Percentiles rank a stretch among this genome's conserved stretches.
Evolutionary conservation across 306 rosid species (phyloP).

Genomic region (Hippophae tibetana): DNA sequence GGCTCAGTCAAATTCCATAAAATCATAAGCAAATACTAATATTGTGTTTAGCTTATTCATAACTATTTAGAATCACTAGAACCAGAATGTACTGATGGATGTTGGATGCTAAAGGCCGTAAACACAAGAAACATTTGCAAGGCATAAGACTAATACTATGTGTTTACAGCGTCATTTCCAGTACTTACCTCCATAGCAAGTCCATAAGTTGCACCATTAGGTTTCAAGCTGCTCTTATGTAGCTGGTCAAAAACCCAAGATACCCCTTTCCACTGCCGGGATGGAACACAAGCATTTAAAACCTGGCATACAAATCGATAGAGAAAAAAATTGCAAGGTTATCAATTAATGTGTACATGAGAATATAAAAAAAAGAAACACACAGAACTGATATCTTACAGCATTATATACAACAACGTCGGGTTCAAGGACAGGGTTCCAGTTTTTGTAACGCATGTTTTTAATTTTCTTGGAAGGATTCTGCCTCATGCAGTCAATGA

Average conservation of each 20-base stretch:
- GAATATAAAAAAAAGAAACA: slow-evolving; percentile 3
- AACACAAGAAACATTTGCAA: too few relatives aligned
- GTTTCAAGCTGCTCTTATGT: slow-evolving; percentile 55
- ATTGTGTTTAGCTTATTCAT: too few relatives aligned
- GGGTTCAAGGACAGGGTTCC: slow-evolving; percentile 79
- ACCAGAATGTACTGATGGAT: too few relatives aligned
- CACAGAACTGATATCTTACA: slow-evolving; percentile 38
- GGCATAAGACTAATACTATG: too few relatives aligned
- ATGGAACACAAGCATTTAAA: slow-evolving; percentile 77
- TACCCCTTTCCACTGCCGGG: slow-evolving; percentile 76
- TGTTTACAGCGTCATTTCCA: neutral
- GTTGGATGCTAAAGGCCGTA: too few relatives aligned
- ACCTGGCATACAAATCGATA: slow-evolving; percentile 44
- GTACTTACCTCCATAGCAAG: slow-evolving; percentile 91
- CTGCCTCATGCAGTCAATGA: slow-evolving; percentile 71
- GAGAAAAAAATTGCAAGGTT: slow-evolving; percentile 14
- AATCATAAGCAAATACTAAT: too few relatives aligned
- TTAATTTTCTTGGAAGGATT: slow-evolving; percentile 39
- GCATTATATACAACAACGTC: slow-evolving; percentile 79
- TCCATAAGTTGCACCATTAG: slow-evolving; percentile 82
- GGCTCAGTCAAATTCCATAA: too few relatives aligned
- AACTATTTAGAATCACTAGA: too few relatives aligned
- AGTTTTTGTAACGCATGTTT: slow-evolving; percentile 39
- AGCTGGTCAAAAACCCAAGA: slow-evolving; percentile 74
- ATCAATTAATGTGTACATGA: slow-evolving; percentile 10